Conservation (phyloP, 2,329 filamentous ascomycete genomes). For the Hortaea werneckii region DNA sequence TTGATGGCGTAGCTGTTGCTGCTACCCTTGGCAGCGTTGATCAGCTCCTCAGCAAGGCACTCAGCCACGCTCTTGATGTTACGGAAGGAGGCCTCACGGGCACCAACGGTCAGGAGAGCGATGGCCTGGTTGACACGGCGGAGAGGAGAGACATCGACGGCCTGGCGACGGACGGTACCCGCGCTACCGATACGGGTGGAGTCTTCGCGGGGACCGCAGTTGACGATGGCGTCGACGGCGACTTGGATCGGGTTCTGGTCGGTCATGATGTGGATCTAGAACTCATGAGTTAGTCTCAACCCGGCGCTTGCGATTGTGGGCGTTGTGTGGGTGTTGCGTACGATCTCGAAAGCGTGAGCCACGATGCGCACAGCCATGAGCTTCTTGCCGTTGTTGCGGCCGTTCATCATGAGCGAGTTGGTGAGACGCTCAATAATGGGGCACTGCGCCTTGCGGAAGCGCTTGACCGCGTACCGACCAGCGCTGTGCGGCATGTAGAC, state of each 20-base stretch:
- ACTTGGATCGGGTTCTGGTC: conserved; percentile 99
- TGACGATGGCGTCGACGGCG: conserved; percentile 98
- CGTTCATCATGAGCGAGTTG: conserved; percentile 99
- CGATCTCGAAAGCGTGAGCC: conserved; percentile 98
- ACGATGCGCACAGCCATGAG: conserved; percentile 99
- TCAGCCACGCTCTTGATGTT: conserved; percentile 99
- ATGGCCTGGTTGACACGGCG: conserved; percentile 99
- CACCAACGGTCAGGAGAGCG: conserved; percentile 95
- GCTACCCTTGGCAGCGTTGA: conserved; percentile 99
- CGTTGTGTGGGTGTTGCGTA: conserved; percentile 44
- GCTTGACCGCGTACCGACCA: conserved; percentile 97
- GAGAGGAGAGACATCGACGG: conserved; percentile 98
- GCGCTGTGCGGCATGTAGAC: conserved; percentile 99
- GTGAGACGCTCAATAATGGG: conserved; percentile 99
- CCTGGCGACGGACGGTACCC: conserved; percentile 99
- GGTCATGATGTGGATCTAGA: conserved; percentile 99
- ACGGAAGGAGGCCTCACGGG: conserved; percentile 96
- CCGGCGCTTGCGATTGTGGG: not conserved
- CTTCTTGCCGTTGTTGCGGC: conserved; percentile 99
- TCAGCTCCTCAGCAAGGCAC: conserved; percentile 99
- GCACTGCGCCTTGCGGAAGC: conserved; percentile 99
- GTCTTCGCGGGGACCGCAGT: conserved; percentile 99
- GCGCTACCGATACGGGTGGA: conserved; percentile 98
- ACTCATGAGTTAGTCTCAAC: not conserved
- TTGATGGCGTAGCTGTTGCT: conserved; percentile 99